Base-by-base conservation (phyloP, 108 stramenopile genomes). In the Parietichytrium sp. region DNA sequence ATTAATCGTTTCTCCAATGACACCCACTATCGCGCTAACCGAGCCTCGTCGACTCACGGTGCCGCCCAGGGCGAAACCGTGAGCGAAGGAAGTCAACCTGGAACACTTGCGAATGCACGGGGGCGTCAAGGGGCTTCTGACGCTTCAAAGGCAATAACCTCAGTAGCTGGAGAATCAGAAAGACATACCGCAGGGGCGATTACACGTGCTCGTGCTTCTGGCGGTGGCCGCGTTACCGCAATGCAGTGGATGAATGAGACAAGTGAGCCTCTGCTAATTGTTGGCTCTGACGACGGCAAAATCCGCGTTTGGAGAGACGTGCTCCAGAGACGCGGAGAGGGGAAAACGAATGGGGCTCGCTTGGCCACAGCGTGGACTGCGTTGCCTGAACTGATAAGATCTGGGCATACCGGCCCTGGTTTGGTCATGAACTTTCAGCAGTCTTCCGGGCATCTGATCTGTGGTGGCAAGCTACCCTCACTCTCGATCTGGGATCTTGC, bases 401-500 rank as follows among this genome's bases (percentile, higher is more conserved):
- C 88, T 6, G 92, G 90, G 20, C 83, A 89, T 49, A 79, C 92
- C 27, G 83, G 85, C 7, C 90, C 93, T 54, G 98, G 96, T 3
- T 83, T 97, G 42, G 89, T 96, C 36, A 86, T 93, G 30, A 92
- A 96, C 81, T 96, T 93, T 92, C 92, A 95, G 54, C 91, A 91
- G 45, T 81, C 49, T 45, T 84, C 79, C 16, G 95, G 95, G 0
- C 82, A 82, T 25, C 83, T 98, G 33, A 80, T 93, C 53, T 84
- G 90, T 4, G 97, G 93, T n/a, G 98, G 98, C 4, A 92, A 88
- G 80, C 86, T 88, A 8, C 87, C 83, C 15, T 48, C 54, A n/a
- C 84, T 99, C 16, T 82, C 89, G 4, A 89, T 92, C 48, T 99
- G 98, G 98, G 98, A 99, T 85, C 31, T 99, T 23, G 89, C 55